A percentile compares a stretch with the other conserved stretches of the same genome.
phyloP scores from a whole-genome alignment of 2,329 filamentous ascomycete species.

The Domatiomyces globalis region DNA sequence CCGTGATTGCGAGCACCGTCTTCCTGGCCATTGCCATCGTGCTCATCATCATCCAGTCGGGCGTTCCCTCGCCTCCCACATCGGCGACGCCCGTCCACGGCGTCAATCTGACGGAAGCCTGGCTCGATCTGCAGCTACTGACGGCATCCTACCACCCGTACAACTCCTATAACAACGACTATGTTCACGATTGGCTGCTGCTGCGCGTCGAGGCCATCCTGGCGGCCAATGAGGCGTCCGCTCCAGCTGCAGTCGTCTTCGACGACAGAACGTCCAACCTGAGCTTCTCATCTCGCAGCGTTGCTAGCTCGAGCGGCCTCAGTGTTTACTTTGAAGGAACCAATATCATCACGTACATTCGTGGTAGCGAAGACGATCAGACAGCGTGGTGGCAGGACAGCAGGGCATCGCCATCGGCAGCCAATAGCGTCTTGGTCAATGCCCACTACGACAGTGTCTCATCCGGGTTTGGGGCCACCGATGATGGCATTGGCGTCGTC shows the following conservation, averaged over 20 bases:
- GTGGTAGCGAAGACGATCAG: slow-evolving; percentile 59
- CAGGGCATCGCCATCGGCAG: slow-evolving; percentile 38
- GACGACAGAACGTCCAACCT: slow-evolving; percentile 68
- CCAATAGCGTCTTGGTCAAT: slow-evolving; percentile 77
- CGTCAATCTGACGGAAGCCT: slow-evolving; percentile 71
- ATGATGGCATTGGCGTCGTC: slow-evolving; percentile 85
- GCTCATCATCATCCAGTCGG: slow-evolving; percentile 59
- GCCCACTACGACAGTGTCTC: slow-evolving; percentile 92
- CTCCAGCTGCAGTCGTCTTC: slow-evolving; percentile 48
- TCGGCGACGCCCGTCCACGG: slow-evolving; percentile 43
- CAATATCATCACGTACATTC: slow-evolving; percentile 84
- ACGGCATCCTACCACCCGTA: slow-evolving; percentile 71
- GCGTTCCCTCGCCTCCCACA: slow-evolving; percentile 53
- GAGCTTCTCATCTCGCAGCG: slow-evolving; percentile 44
- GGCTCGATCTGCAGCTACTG: slow-evolving; percentile 65
- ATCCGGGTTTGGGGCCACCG: slow-evolving; percentile 82
- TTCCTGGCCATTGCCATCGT: slow-evolving; percentile 67
- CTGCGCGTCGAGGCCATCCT: slow-evolving; percentile 56
- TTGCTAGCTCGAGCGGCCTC: slow-evolving; percentile 25
- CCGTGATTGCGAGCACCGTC: slow-evolving; percentile 58
- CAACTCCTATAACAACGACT: slow-evolving; percentile 72
- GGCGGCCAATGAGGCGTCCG: slow-evolving; percentile 35
- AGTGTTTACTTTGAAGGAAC: slow-evolving; percentile 79
- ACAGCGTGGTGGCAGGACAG: slow-evolving; percentile 57
- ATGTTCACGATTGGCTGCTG: slow-evolving; percentile 63